A percentile compares a stretch with the other conserved stretches of the same genome.
phyloP scores from a whole-genome alignment of 2,329 filamentous ascomycete genomes.

The Keithomyces neogunnii region DNA sequence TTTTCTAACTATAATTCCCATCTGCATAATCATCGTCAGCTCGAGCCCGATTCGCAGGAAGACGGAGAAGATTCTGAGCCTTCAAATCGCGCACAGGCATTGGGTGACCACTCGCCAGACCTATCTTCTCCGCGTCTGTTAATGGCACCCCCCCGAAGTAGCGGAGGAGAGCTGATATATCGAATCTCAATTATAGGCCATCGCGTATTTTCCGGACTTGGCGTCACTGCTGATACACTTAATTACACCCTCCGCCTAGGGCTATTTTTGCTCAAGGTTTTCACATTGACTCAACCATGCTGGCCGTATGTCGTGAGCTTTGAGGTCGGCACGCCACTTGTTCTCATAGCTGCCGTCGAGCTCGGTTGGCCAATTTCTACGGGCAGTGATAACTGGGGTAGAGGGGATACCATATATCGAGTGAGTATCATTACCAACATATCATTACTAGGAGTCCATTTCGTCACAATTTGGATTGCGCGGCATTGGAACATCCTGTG shows the following conservation, averaged over 20 bases:
- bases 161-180: slow-evolving; percentile 23
- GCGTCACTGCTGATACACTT: slow-evolving; percentile 20
- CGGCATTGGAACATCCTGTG: slow-evolving; percentile 26
- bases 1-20: background rate
- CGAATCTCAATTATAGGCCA: slow-evolving; percentile 27
- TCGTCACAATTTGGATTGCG: slow-evolving; percentile 25
- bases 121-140: slow-evolving; percentile 24
- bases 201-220: slow-evolving; percentile 14
- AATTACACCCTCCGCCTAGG: slow-evolving; percentile 38
- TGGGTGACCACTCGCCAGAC: background rate
- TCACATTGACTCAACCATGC: slow-evolving; percentile 58
- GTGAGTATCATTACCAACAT: slow-evolving; percentile 20
- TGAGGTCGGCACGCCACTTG: slow-evolving; percentile 56
- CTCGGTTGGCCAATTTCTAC: slow-evolving; percentile 31
- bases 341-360: slow-evolving; percentile 62
- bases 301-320: slow-evolving; percentile 61
- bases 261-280: slow-evolving; percentile 62
- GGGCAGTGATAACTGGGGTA: background rate
- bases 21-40: background rate
- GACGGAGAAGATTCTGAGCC: background rate
- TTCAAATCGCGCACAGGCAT: background rate
- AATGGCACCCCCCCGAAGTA: slow-evolving; percentile 38
- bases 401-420: background rate
- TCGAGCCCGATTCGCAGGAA: background rate
- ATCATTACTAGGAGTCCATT: slow-evolving; percentile 24